Conservation (phyloP, 202 grass and related monocot genomes). For the Carex arenaria region DNA sequence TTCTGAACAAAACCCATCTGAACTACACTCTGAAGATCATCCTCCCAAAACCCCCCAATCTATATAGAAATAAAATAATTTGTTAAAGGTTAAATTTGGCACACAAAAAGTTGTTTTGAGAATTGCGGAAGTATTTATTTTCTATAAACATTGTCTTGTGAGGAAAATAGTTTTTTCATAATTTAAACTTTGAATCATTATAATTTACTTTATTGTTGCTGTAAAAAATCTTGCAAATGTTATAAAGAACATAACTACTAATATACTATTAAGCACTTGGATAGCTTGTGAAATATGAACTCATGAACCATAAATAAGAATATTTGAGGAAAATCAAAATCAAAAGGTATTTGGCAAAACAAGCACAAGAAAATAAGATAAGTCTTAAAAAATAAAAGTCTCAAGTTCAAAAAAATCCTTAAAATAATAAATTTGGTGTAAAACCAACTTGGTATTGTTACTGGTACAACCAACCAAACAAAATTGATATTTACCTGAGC, state of each 20-base stretch:
- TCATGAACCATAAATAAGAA: neutral
- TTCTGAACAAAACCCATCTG: conserved; percentile 53
- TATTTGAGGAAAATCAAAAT: neutral
- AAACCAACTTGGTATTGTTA: neutral
- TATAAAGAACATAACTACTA: neutral
- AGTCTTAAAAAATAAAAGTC: neutral
- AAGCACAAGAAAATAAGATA: neutral
- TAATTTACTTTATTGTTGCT: neutral
- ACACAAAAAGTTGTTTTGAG: neutral
- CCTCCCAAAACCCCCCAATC: conserved; percentile 50
- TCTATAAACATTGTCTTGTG: neutral
- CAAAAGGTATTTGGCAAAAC: neutral
- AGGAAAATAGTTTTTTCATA: neutral
- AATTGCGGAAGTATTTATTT: neutral
- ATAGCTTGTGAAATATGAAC: neutral
- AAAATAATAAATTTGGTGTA: neutral
- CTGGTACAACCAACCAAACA: neutral
- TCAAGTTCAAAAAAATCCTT: neutral
- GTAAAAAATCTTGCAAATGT: neutral
- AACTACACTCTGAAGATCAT: conserved; percentile 61
- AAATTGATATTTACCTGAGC: conserved; percentile 33
- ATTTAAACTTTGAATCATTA: neutral
- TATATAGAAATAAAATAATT: conserved; percentile 17
- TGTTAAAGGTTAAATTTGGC: neutral
- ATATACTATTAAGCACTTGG: neutral